These are phyloP conservation scores for Aureobasidium mangrovei DNA, from an alignment of 2,329 filamentous ascomycete genomes.

Conservation along the genomic window DNA sequence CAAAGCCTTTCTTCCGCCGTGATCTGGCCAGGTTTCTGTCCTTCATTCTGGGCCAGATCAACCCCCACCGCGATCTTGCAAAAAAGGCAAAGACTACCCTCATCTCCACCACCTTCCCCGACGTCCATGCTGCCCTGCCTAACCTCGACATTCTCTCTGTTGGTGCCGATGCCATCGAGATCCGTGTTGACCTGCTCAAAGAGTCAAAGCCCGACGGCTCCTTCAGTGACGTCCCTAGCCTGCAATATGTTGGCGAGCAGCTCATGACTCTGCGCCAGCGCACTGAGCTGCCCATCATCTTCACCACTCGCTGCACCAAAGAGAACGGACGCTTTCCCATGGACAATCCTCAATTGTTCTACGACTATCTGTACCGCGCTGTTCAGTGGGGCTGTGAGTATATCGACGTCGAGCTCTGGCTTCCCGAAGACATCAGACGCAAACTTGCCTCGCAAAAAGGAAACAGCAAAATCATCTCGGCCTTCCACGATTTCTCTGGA, in stretches of 20 bases:
- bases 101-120: constrained; percentile 81
- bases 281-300: constrained; percentile 83
- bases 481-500: constrained; percentile 81
- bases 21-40: constrained; percentile 73
- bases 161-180: constrained; percentile 75
- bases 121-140: constrained; percentile 71
- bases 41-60: constrained; percentile 69
- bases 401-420: constrained; percentile 80
- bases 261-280: constrained; percentile 75
- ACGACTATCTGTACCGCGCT: constrained; percentile 70
- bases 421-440: constrained; percentile 65
- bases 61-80: constrained; percentile 67
- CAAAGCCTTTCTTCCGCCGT: constrained; percentile 60
- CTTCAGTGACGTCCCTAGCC: constrained; percentile 59
- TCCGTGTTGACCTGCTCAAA: constrained; percentile 71
- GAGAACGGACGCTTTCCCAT: constrained; percentile 82
- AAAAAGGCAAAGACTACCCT: constrained; percentile 72
- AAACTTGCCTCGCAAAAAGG: constrained; percentile 61
- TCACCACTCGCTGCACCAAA: constrained; percentile 70
- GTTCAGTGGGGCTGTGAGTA: constrained; percentile 88
- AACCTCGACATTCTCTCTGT: constrained; percentile 84
- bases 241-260: constrained; percentile 79
- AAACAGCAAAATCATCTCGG: constrained; percentile 80
- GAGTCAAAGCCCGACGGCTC: constrained; percentile 57
- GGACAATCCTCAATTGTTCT: constrained; percentile 66